Evolutionary conservation across 345 rosid genomes (phyloP).

Genomic region (Erodium maritimum): DNA sequence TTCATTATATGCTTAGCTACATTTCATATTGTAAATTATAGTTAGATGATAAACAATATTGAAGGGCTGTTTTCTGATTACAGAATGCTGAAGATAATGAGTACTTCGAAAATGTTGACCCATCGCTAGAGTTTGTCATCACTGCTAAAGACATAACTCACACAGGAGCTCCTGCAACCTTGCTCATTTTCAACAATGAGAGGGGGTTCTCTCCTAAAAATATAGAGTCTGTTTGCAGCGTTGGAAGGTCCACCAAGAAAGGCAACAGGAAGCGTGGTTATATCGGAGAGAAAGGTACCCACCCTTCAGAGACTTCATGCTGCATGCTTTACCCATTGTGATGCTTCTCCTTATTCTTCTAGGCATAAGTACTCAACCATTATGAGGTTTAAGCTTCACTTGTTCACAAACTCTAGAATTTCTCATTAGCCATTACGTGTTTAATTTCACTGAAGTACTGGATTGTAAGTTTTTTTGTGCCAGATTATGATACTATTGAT

Average conservation of each 20-base stretch:
- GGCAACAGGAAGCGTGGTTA: constrained; percentile 50
- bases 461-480: too few species aligned
- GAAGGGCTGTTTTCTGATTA: background rate
- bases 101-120: constrained; percentile 45
- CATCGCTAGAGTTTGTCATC: constrained; percentile 60
- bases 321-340: background rate
- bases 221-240: constrained; percentile 55
- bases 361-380: background rate
- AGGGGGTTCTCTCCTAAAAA: constrained; percentile 47
- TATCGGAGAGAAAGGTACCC: constrained; percentile 71
- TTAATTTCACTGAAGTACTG: too few species aligned
- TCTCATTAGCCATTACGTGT: too few species aligned
- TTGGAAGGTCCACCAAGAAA: constrained; percentile 62
- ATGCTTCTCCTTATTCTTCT: background rate
- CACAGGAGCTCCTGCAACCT: constrained; percentile 55
- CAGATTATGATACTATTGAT: too few species aligned
- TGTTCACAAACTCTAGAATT: too few species aligned
- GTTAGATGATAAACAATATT: background rate
- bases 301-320: background rate
- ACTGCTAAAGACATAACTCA: constrained; percentile 60
- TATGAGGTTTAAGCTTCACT: too few species aligned
- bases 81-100: constrained; percentile 79
- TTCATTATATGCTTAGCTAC: background rate
- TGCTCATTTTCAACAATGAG: constrained; percentile 60
- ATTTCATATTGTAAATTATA: too few species aligned